Percentiles rank a stretch among this genome's conserved stretches.
Conservation (phyloP, 371 early-diverging fungal genomes). For the Coemansia sp. region DNA sequence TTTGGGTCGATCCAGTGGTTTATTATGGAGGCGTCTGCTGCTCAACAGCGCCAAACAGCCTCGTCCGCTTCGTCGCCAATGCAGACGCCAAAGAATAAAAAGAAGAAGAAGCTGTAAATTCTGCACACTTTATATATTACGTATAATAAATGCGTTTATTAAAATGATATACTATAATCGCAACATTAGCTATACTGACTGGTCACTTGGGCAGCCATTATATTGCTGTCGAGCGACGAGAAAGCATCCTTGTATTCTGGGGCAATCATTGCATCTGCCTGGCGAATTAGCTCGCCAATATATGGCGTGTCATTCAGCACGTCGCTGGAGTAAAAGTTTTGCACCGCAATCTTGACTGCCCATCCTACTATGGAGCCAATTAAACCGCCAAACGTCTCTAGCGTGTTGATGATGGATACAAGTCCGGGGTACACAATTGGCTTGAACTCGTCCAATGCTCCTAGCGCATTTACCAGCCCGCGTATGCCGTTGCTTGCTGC, state of each 20-base stretch:
- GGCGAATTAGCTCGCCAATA: slow-evolving; percentile 43
- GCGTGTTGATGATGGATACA: slow-evolving; percentile 14
- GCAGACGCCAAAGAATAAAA: slow-evolving; percentile 15
- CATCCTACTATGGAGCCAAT: slow-evolving; percentile 26
- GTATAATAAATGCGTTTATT: background rate
- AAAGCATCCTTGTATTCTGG: slow-evolving; percentile 17
- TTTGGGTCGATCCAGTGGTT: slow-evolving; percentile 52
- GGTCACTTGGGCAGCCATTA: background rate
- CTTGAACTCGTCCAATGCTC: slow-evolving; percentile 29
- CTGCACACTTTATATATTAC: too few species aligned
- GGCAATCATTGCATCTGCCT: slow-evolving; percentile 17
- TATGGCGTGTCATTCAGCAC: slow-evolving; percentile 44
- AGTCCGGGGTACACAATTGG: slow-evolving; percentile 28
- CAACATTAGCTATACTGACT: background rate
- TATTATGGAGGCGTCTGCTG: slow-evolving; percentile 17
- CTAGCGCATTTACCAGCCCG: slow-evolving; percentile 12
- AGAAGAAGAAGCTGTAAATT: slow-evolving; percentile 37
- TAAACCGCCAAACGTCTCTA: slow-evolving; percentile 27
- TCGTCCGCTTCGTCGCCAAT: background rate
- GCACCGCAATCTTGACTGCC: slow-evolving; percentile 16
- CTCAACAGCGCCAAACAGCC: slow-evolving; percentile 2
- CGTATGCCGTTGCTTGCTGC: slow-evolving; percentile 18
- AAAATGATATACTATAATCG: background rate
- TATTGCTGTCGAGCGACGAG: slow-evolving; percentile 6
- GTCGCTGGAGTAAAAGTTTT: slow-evolving; percentile 22